Conservation (phyloP, 2,329 filamentous ascomycete genomes). For the Coleophoma cylindrospora region DNA sequence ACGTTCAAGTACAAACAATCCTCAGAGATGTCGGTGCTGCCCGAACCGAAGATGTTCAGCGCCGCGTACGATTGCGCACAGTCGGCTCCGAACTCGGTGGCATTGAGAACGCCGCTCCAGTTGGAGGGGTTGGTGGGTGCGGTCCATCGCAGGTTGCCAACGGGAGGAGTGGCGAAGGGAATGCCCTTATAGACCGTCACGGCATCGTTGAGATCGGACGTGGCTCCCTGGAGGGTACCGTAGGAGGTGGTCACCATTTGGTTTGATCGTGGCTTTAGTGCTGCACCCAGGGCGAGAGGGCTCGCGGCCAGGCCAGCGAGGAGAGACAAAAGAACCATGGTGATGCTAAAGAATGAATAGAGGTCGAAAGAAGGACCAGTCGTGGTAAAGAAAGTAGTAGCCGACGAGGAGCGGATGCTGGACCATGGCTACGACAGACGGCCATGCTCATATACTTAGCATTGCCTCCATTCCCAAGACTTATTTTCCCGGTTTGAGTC, state of each 20-base stretch:
- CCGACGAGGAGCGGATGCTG: too few relatives aligned
- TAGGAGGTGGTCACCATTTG: not conserved
- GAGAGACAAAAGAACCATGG: not conserved
- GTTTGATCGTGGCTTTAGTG: not conserved
- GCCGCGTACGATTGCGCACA: not conserved
- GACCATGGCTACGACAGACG: too few relatives aligned
- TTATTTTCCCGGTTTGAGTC: too few relatives aligned
- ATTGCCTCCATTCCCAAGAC: too few relatives aligned
- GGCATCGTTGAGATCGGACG: not conserved
- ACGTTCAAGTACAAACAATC: slow-evolving; percentile 29
- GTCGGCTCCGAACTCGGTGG: not conserved
- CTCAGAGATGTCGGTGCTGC: slow-evolving; percentile 8
- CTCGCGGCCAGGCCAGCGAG: not conserved
- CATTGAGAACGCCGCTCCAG: not conserved
- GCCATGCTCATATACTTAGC: too few relatives aligned
- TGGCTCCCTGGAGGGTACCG: not conserved
- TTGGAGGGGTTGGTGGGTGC: not conserved
- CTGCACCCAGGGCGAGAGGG: not conserved
- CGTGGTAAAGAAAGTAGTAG: too few relatives aligned
- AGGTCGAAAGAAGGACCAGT: too few relatives aligned
- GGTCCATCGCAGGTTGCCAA: not conserved
- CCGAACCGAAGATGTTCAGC: not conserved
- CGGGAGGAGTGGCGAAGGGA: not conserved
- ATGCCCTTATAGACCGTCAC: not conserved
- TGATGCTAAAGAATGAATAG: too few relatives aligned